phyloP scores from a whole-genome alignment of 2,329 filamentous ascomycete genomes.

The Aspergillus udagawae region DNA sequence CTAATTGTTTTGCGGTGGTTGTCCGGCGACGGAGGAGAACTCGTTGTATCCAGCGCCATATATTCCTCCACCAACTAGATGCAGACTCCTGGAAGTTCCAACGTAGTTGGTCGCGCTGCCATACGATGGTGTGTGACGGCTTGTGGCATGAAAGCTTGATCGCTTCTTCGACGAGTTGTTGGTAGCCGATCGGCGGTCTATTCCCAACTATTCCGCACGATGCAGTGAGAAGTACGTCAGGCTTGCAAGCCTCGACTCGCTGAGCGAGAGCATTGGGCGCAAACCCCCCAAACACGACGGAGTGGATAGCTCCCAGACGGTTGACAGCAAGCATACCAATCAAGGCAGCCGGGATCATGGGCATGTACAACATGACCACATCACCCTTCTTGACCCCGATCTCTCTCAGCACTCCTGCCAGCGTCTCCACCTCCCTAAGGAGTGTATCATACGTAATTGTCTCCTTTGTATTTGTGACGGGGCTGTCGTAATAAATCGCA shows the following conservation, averaged over 20 bases:
- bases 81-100: constrained; percentile 63
- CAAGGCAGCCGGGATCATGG: constrained; percentile 86
- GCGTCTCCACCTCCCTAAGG: constrained; percentile 72
- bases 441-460: constrained; percentile 71
- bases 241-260: constrained; percentile 77
- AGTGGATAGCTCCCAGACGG: constrained; percentile 83
- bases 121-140: constrained; percentile 69
- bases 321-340: constrained; percentile 78
- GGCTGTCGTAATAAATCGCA: constrained; percentile 84
- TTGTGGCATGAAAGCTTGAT: constrained; percentile 65
- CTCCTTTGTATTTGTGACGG: constrained; percentile 70
- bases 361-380: constrained; percentile 92
- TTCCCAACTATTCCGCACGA: constrained; percentile 87
- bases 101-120: constrained; percentile 72
- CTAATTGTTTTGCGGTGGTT: constrained; percentile 60
- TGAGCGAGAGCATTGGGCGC: constrained; percentile 77
- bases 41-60: too few species aligned
- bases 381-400: constrained; percentile 80
- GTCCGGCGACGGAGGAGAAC: constrained; percentile 36
- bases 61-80: too few species aligned
- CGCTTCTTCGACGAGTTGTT: constrained; percentile 71
- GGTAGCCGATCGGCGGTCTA: constrained; percentile 73
- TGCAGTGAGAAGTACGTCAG: constrained; percentile 75
- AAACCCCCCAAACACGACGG: constrained; percentile 91
- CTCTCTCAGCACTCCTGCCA: constrained; percentile 77